Evolutionary conservation across 768 basidiomycete genomes (phyloP).

Genomic region (Mrakia hoshinonis): DNA sequence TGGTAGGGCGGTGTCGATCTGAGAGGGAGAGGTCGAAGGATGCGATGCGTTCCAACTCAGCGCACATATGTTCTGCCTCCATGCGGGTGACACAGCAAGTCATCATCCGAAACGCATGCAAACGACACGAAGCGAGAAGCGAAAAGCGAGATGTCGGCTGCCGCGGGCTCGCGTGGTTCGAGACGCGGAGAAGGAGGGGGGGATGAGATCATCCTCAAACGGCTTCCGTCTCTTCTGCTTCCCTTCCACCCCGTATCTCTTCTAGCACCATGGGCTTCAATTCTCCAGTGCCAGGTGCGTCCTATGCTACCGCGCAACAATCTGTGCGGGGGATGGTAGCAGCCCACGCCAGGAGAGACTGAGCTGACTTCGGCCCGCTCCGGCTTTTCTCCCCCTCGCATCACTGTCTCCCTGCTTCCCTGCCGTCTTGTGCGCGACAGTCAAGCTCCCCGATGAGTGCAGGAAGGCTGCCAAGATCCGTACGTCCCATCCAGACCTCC

Average conservation of each 20-base stretch:
- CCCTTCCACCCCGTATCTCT: background rate
- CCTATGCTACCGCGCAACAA: background rate
- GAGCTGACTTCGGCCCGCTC: background rate
- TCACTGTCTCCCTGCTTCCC: background rate
- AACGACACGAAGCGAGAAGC: too few relatives aligned
- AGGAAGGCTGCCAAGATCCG: constrained; percentile 79
- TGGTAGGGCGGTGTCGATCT: background rate
- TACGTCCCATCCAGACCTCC: constrained; percentile 40
- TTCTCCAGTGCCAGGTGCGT: constrained; percentile 27
- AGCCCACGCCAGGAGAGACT: too few relatives aligned
- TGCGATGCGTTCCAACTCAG: too few relatives aligned
- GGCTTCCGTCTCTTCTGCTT: background rate
- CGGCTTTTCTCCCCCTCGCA: background rate
- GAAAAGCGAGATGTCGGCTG: too few relatives aligned
- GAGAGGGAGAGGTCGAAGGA: too few relatives aligned
- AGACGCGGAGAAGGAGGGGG: too few relatives aligned
- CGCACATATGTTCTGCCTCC: too few relatives aligned
- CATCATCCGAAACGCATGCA: too few relatives aligned
- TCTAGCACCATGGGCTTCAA: constrained; percentile 21
- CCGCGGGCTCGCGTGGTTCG: too few relatives aligned
- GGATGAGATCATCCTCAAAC: too few relatives aligned
- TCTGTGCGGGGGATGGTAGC: background rate
- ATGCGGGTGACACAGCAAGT: too few relatives aligned
- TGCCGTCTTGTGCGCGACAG: too few relatives aligned
- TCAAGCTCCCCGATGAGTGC: constrained; percentile 68